Percentiles rank a stretch among this genome's conserved stretches.
Conservation (phyloP, 768 basidiomycete species). For the Macrocybe gigantea region DNA sequence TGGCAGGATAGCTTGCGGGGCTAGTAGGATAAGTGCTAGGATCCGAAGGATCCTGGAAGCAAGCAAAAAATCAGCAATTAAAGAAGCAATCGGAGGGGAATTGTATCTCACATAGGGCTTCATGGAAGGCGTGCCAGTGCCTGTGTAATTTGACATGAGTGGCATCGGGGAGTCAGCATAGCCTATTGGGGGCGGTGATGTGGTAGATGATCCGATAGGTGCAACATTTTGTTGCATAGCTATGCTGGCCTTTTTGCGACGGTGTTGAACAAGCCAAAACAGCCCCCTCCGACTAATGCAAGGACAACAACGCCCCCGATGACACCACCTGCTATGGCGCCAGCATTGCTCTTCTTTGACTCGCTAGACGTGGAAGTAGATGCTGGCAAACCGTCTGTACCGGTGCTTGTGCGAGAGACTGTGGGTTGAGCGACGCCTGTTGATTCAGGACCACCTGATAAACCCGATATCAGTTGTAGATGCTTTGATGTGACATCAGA, state of each 20-base stretch:
- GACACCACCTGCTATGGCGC: conserved; percentile 62
- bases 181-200: conserved; percentile 12
- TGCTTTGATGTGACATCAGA: background rate
- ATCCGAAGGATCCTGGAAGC: conserved; percentile 29
- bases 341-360: conserved; percentile 22
- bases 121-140: conserved; percentile 17
- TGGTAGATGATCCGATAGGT: conserved; percentile 11
- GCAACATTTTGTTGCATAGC: conserved; percentile 9
- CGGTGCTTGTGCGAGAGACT: conserved; percentile 4
- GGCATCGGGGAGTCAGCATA: conserved; percentile 13
- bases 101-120: conserved; percentile 32
- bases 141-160: too few species aligned
- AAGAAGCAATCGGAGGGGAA: background rate
- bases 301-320: conserved; percentile 48
- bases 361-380: conserved; percentile 9
- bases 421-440: conserved; percentile 20
- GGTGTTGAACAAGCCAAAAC: conserved; percentile 22
- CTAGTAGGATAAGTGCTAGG: conserved; percentile 34
- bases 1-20: conserved; percentile 5
- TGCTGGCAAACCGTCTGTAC: background rate
- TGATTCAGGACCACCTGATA: conserved; percentile 28
- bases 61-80: conserved; percentile 3
- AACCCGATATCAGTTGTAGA: background rate
- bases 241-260: conserved; percentile 13
- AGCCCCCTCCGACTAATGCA: conserved; percentile 31